Evolutionary conservation across 2,329 filamentous ascomycete species (phyloP).

Genomic region (Fusarium armeniacum): DNA sequence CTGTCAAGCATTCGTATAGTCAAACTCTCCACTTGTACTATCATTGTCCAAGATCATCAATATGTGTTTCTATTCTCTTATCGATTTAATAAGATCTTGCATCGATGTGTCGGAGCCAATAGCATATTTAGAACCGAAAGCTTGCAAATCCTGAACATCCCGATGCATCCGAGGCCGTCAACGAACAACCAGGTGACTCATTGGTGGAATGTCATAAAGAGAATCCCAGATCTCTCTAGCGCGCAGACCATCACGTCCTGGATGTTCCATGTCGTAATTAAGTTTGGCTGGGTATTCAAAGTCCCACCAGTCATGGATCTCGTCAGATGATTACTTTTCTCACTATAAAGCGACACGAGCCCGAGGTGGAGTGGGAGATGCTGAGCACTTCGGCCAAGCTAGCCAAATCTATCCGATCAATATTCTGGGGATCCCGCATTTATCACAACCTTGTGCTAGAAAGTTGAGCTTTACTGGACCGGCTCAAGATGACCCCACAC

Average conservation of each 20-base stretch:
- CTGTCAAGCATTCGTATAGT: no score
- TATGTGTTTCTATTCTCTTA: no score
- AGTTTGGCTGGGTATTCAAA: accelerated
- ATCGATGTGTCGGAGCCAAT: no score
- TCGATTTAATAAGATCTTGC: no score
- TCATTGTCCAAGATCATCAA: no score
- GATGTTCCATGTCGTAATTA: not conserved
- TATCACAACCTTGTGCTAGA: no score
- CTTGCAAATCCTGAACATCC: no score
- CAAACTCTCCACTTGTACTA: accelerated
- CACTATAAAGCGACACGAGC: not conserved
- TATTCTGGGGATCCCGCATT: not conserved
- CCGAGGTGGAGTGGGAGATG: not conserved
- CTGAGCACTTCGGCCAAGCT: not conserved
- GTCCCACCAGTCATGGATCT: accelerated
- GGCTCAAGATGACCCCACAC: constrained; percentile 14
- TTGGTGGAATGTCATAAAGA: no score
- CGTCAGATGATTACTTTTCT: not conserved
- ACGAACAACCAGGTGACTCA: no score
- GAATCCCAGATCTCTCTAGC: no score
- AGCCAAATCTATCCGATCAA: not conserved
- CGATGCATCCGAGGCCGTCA: no score
- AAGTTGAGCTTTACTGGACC: constrained; percentile 19
- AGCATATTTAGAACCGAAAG: constrained; percentile 31
- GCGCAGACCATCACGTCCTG: no score